A percentile compares a stretch with the other conserved stretches of the same genome.
Conservation (phyloP, 768 basidiomycete species). For the Clitopilus passeckerianus region DNA sequence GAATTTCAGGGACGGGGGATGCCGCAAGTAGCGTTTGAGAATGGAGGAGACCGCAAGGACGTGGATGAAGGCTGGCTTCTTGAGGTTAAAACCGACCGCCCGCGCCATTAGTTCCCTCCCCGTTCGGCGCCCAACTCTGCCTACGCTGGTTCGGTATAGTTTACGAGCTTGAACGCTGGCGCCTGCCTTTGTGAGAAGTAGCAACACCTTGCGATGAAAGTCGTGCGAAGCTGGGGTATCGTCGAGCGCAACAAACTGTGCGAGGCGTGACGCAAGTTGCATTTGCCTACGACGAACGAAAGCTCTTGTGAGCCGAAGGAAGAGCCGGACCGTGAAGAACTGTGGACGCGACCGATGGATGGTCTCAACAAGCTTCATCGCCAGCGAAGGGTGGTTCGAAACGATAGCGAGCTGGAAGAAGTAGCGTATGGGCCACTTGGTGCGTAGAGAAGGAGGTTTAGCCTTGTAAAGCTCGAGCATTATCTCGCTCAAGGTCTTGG, state of each 20-base stretch:
- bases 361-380: slow-evolving; percentile 33
- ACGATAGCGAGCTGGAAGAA: slow-evolving; percentile 35
- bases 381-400: slow-evolving; percentile 27
- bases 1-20: slow-evolving; percentile 22
- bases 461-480: slow-evolving; percentile 30
- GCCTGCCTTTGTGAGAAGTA: slow-evolving; percentile 23
- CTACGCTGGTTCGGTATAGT: slow-evolving; percentile 10
- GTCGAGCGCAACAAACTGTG: slow-evolving; percentile 13
- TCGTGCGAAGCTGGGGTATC: slow-evolving; percentile 15
- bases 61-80: slow-evolving; percentile 9
- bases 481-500: slow-evolving; percentile 26
- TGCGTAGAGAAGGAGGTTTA: slow-evolving; percentile 19
- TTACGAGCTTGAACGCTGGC: slow-evolving; percentile 22
- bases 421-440: slow-evolving; percentile 43
- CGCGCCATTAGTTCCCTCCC: slow-evolving; percentile 18
- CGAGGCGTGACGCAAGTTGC: slow-evolving; percentile 25
- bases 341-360: slow-evolving; percentile 26
- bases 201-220: slow-evolving; percentile 26
- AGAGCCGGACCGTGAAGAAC: slow-evolving; percentile 35
- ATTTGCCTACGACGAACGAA: slow-evolving; percentile 38
- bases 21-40: slow-evolving; percentile 16
- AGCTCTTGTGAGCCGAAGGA: slow-evolving; percentile 30
- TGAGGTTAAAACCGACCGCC: slow-evolving; percentile 18
- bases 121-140: slow-evolving; percentile 6
- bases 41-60: slow-evolving; percentile 17